Percentiles rank a stretch among this genome's conserved stretches.
phyloP scores from a whole-genome alignment of 805 yeast species.

The Candida krabiensis region DNA sequence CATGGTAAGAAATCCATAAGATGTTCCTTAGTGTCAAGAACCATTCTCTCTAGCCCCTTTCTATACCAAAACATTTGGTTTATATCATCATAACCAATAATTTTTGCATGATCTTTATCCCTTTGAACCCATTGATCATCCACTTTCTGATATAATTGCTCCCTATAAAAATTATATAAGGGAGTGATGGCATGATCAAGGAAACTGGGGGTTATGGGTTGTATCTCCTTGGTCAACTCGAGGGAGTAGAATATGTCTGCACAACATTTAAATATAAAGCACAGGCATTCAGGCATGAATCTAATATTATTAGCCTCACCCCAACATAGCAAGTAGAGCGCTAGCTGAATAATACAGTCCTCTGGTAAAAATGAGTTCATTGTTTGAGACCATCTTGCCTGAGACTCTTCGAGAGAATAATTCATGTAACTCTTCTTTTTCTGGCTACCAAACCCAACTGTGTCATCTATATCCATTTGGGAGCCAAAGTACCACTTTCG shows the following conservation, averaged over 20 bases:
- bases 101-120: constrained; percentile 64
- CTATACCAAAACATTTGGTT: constrained; percentile 87
- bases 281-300: constrained; percentile 86
- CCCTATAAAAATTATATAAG: constrained; percentile 58
- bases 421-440: constrained; percentile 23
- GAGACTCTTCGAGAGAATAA: constrained; percentile 41
- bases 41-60: constrained; percentile 61
- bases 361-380: constrained; percentile 51
- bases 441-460: constrained; percentile 36
- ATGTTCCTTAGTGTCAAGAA: constrained; percentile 40
- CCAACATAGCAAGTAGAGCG: constrained; percentile 77
- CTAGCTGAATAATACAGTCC: constrained; percentile 62
- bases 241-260: constrained; percentile 60
- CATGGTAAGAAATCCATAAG: constrained; percentile 54
- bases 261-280: constrained; percentile 83
- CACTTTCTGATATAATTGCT: constrained; percentile 48
- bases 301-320: constrained; percentile 87
- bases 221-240: constrained; percentile 35
- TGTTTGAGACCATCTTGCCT: constrained; percentile 49
- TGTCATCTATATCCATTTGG: constrained; percentile 60
- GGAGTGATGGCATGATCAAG: constrained; percentile 76
- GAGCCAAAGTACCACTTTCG: constrained; percentile 79
- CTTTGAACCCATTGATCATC: constrained; percentile 45
- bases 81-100: constrained; percentile 87
- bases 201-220: constrained; percentile 39